Evolutionary conservation across 495 filamentous ascomycete species (phyloP), one percentile per base, ranked within the genome.

Genomic region (Darksidea phi): DNA sequence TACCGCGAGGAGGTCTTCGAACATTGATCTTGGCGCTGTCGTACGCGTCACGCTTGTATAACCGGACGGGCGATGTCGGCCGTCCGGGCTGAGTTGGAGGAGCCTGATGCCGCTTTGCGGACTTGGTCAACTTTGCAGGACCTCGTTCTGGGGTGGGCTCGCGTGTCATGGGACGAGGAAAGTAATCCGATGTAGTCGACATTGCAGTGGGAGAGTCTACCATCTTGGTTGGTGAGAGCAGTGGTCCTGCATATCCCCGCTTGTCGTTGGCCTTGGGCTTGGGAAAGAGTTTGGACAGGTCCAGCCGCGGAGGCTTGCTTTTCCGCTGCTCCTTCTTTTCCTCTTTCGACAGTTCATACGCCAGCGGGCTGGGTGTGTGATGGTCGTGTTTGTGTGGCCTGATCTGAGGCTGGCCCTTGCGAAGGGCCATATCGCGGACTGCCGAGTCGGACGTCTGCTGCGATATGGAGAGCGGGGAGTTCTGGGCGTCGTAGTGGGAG

Each of bases 391-490:
- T 26, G 36, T 18, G 13, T 10, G 37, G 15, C 11, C 45, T 26
- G 5, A 70, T 59, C 0, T 41, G 46, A 24, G 60, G 64, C 17
- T 59, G 37, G 21, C 68, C 70, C 55, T 74, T 74, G 13, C 69
- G 56, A 37, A 74, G 52, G 1, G 65, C 67, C 69, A 61, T 70
- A 43, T 74, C 74, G 25, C 73, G 67, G 2, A 71, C 68, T 0
- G 73, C 67, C 17, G 74, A 74, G 3, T 59, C 66, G 8, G 72
- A 76, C 0, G 73, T 73, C 59, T 75, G 74, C 56, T 76, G 74
- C 10, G 72, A 72, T 12, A 74, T 60, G 18, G 67, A 50, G 8
- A 67, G 59, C 6, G 73, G 72, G 32, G 64, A 69, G 25, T 55
- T 68, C 8, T 69, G 50, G 8, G 72, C 17, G 36, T 74, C 69